Base-by-base conservation (phyloP, 2,329 filamentous ascomycete genomes). In the Penicillium sp. region DNA sequence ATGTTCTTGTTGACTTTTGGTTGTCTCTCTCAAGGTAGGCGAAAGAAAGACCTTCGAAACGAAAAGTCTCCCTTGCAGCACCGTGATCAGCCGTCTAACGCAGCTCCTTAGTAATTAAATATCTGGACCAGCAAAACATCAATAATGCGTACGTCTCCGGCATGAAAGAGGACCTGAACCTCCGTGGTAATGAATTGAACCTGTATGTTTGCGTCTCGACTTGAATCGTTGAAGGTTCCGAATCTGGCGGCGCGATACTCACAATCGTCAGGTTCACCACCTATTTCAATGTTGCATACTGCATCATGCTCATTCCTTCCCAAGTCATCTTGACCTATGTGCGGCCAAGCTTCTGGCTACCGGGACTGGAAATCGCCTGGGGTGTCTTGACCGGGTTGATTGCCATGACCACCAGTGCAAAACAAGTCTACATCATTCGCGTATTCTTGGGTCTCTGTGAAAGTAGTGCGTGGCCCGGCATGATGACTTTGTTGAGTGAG, bases 1-100 rank as follows among this genome's bases (percentile, higher is more conserved):
- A 57, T 65, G 8, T 69, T 69, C 49, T 55, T 71, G 0, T 58
- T 72, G 55, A 70, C 66, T 1, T 72, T 70, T 48, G 68, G 69
- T 1, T 70, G 68, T 45, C 58, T 71, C 42, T 68, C 65, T 32
- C 69, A 72, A 57, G 67, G 69, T 60, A 61, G 35, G 46, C 18
- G 18, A 18, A 18, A 18, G 18, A 18, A 18, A 18, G 18, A 18
- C 18, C 18, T 18, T 18, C 18, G 18, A 18, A 18, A 18, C 1
- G 18, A 18, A 18, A 18, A 18, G 18, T 18, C 18, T 18, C 18
- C 18, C 18, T 18, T 18, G 18, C 18, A 18, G 18, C 18, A 18
- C 18, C 18, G 18, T 18, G 18, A 18, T 18, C 18, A 18, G 18
- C 18, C 18, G 18, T 18, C 49, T 52, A 33, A 51, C 12, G 0